Evolutionary conservation across 1,139 yeast species (phyloP).

Genomic region (Geotrichum restrictum): DNA sequence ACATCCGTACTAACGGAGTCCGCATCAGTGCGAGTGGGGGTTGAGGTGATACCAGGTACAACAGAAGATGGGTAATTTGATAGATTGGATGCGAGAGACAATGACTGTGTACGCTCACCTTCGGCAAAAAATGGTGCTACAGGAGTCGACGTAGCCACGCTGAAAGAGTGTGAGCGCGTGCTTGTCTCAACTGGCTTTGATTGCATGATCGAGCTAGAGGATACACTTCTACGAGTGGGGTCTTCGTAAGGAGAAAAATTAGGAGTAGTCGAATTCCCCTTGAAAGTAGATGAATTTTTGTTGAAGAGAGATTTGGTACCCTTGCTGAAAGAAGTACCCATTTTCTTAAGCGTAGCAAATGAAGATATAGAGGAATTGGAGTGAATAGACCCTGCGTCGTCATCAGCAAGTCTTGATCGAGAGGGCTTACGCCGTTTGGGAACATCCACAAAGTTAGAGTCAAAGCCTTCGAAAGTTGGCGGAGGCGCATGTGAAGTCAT

Average conservation of each 20-base stretch:
- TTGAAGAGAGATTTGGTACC: conserved; percentile 15
- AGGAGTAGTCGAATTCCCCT: background rate
- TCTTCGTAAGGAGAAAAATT: background rate
- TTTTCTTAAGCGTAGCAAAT: conserved; percentile 30
- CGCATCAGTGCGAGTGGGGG: conserved; percentile 1
- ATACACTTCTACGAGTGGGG: background rate
- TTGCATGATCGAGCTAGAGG: conserved; percentile 4
- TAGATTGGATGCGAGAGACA: background rate
- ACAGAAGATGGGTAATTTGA: background rate
- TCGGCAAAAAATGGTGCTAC: conserved; percentile 30
- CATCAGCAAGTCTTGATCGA: conserved; percentile 18
- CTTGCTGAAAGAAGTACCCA: conserved; percentile 24
- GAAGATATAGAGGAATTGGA: conserved; percentile 33
- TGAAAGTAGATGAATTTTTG: background rate
- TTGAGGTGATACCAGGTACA: background rate
- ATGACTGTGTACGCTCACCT: conserved; percentile 14
- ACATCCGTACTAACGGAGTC: conserved; percentile 14
- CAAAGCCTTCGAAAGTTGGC: conserved; percentile 23
- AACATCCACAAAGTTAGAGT: conserved; percentile 15
- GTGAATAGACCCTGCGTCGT: conserved; percentile 28
- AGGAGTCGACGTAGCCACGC: conserved; percentile 22
- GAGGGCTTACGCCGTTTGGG: conserved; percentile 5
- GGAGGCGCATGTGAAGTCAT: conserved; percentile 5
- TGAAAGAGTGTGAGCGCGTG: background rate
- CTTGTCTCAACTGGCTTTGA: background rate